phyloP scores from a whole-genome alignment of 139 green algal genomes.

The Monoraphidium neglectum region DNA sequence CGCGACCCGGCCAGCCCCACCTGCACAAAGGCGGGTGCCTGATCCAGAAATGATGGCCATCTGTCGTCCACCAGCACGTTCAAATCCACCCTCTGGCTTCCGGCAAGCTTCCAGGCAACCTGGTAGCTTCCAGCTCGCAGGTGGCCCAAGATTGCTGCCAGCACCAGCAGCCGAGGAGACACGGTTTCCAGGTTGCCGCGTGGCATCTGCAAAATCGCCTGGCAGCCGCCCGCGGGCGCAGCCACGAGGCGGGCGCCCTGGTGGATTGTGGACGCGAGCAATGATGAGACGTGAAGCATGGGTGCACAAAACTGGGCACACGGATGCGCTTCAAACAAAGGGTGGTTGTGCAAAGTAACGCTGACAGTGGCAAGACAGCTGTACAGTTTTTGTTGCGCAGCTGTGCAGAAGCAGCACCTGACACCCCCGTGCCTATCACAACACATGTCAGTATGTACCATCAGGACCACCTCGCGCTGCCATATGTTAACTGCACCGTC shows the following conservation, averaged over 20 bases:
- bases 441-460: too few relatives aligned
- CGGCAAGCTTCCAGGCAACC: slow-evolving; percentile 65
- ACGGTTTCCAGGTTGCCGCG: slow-evolving; percentile 94
- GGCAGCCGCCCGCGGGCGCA: slow-evolving; percentile 20
- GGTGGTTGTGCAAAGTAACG: too few relatives aligned
- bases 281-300: too few relatives aligned
- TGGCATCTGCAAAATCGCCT: slow-evolving; percentile 83
- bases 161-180: slow-evolving; percentile 77
- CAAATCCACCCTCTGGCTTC: slow-evolving; percentile 77
- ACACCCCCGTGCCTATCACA: too few relatives aligned
- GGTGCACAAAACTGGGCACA: background rate
- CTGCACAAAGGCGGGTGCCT: slow-evolving; percentile 57
- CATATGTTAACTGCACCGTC: too few relatives aligned
- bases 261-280: too few relatives aligned
- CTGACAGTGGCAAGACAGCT: too few relatives aligned
- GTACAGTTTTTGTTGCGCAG: too few relatives aligned
- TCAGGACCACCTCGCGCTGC: too few relatives aligned
- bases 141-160: slow-evolving; percentile 59
- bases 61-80: slow-evolving; percentile 92
- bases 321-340: too few relatives aligned
- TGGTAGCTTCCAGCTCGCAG: slow-evolving; percentile 55
- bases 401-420: too few relatives aligned
- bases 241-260: slow-evolving; percentile 28
- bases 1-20: background rate
- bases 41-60: slow-evolving; percentile 76